Base-by-base conservation (phyloP, 75 land plant species). In the Selaginella tamariscina region DNA sequence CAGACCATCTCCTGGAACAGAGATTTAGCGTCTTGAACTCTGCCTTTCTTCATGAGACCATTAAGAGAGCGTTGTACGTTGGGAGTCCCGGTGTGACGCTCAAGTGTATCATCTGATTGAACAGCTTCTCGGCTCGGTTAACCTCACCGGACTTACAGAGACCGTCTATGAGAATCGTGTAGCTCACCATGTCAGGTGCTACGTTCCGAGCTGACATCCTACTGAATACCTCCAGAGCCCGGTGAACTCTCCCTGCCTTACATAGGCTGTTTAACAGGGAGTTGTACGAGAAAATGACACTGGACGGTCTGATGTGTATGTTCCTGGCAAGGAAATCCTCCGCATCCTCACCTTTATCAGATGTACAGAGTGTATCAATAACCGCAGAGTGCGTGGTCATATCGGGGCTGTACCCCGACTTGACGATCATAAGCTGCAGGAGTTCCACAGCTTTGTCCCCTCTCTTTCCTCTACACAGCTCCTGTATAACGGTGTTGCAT, bases 1-100 rank as follows among this genome's bases (percentile, higher is more conserved):
- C 79, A 56, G n/a, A 66, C 30, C 84, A 85, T 88, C 73, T 83
- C 85, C 49, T 85, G 75, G 57, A 88, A 78, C 26, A 88, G 77
- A 54, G 68, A 69, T 44, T 56, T 33, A 32, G 86, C 96, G 32
- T 81, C 84, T 64, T 55, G 60, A n/a, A 78, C 27, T 65, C 81
- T 69, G 5, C 86, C 80, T 56, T 74, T 56, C 62, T 68, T 73
- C 56, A 88, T 82, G 63, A 83, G 73, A 33, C 81, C 86, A 72
- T 66, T 66, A 24, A 88, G 70, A 83, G 49, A 33, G 84, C 57
- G 72, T 83, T 88, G 65, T 85, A 90, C 27, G 67, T 70, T 1
- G 69, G 33, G 13, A 32, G 65, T 64, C 33, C 32, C 21, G 77
- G 77, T 32, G 21, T 64, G 71, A 66, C 69, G 21, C 72, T 70